Conservation (phyloP, 2,329 filamentous ascomycete species). For the Ceratocystis huliohia region DNA sequence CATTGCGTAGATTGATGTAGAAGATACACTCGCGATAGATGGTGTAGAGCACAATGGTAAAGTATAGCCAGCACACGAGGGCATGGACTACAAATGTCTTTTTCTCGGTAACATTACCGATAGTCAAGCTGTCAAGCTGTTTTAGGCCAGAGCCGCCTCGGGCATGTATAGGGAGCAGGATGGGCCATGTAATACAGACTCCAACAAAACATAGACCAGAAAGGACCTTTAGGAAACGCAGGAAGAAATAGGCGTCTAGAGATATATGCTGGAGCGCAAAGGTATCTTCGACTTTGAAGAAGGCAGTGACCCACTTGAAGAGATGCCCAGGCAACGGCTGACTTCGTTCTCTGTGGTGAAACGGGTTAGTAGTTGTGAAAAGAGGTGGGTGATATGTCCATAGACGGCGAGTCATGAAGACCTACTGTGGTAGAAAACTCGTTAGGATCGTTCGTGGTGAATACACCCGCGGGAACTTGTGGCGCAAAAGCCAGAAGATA, state of each 20-base stretch:
- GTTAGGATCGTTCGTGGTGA: slow-evolving; percentile 40
- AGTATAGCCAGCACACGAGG: slow-evolving; percentile 70
- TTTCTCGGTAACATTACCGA: slow-evolving; percentile 40
- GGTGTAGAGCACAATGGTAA: slow-evolving; percentile 78
- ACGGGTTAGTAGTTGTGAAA: slow-evolving; percentile 20
- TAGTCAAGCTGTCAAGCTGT: slow-evolving; percentile 46
- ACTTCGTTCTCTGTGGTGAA: slow-evolving; percentile 38
- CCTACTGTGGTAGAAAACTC: slow-evolving; percentile 39
- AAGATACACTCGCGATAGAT: slow-evolving; percentile 83
- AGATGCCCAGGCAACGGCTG: slow-evolving; percentile 43
- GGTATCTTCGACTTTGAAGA: slow-evolving; percentile 55
- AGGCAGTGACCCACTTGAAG: slow-evolving; percentile 49
- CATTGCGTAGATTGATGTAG: slow-evolving; percentile 88
- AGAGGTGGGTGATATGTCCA: not conserved
- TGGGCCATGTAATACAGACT: slow-evolving; percentile 68
- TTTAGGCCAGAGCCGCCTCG: slow-evolving; percentile 55
- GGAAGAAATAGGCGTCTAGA: slow-evolving; percentile 76
- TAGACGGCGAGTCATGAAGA: slow-evolving; percentile 10
- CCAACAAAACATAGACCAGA: slow-evolving; percentile 71
- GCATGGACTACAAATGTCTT: slow-evolving; percentile 67
- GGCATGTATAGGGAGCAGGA: slow-evolving; percentile 71
- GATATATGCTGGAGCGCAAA: slow-evolving; percentile 78
- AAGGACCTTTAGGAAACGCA: slow-evolving; percentile 70
- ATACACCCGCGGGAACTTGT: slow-evolving; percentile 41
- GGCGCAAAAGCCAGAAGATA: slow-evolving; percentile 40